Conservation (phyloP, 306 rosid species). For the Astragalus membranaceus region DNA sequence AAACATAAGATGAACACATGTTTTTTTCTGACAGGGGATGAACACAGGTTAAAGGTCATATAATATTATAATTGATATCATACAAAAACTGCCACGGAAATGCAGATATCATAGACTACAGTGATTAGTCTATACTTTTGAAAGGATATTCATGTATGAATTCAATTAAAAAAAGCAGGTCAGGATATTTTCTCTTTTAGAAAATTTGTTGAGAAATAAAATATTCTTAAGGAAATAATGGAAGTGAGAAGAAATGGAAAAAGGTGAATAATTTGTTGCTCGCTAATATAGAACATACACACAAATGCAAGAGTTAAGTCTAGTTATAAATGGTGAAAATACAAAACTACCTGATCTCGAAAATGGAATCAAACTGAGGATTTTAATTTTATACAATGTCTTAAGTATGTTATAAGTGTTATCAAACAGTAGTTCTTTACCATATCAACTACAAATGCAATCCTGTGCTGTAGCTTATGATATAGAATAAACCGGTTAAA, state of each 20-base stretch:
- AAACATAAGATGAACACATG: not conserved
- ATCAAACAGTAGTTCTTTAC: not conserved
- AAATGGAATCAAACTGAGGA: not conserved
- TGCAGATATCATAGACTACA: not conserved
- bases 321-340: not conserved
- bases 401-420: not conserved
- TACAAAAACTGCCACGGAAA: constrained; percentile 10
- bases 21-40: no score
- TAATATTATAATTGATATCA: not conserved
- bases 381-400: constrained; percentile 1
- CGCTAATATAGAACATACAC: not conserved
- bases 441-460: not conserved
- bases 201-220: not conserved
- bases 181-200: not conserved
- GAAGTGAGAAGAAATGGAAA: not conserved
- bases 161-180: not conserved
- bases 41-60: not conserved
- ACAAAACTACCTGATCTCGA: constrained; percentile 1
- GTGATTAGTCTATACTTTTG: not conserved
- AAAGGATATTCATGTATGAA: not conserved
- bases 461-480: not conserved
- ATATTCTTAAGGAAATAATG: not conserved
- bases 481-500: not conserved
- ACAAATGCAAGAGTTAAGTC: not conserved
- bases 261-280: not conserved